Evolutionary conservation across 331 rosid genomes (phyloP), one percentile per base, ranked within the genome.

Genomic region (Ulmus americana): DNA sequence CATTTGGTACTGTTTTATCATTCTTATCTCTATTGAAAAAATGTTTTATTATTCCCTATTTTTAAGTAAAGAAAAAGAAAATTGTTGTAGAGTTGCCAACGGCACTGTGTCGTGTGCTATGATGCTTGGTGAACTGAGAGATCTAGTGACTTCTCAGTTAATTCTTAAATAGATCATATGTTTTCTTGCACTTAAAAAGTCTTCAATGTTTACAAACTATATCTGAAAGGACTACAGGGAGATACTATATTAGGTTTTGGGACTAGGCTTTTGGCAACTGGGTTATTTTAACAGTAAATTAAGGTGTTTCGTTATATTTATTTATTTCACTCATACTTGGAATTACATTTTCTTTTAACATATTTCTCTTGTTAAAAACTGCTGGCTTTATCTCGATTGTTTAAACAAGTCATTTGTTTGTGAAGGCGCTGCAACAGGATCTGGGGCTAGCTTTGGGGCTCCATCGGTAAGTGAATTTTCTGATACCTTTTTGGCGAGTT

Each of bases 391-490:
- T 51, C 28, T 45, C 5, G 44, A 54, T 58, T 59, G 10, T 14
- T 48, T 49, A 54, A 59, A 45, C 14, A 4, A 13, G 53, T 71
- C 13, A 50, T 38, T 44, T 50, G 64, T 54, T 61, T 77, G 52
- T 62, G 66, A 84, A 90, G 95, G 99, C 52, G 79, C 85, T 61
- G 86, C 83, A 28, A 72, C 88, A 51, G 95, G 91, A 61, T 84
- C 90, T 35, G 97, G 95, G 59, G 79, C 94, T 6, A 94, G 99
- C 88, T 90, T 94, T 72, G 97, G 97, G 51, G 65, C 84, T 70
- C 72, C 82, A 60, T 70, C 86, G 8, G 97, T 94, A 69, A 77
- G 95, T 79, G 62, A 70, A 76, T 39, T 20, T 59, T 75, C 55
- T 56, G 53, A 63, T 62, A 52, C 45, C 59, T 63, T 50, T 28